Evolutionary conservation across 106 monocot genomes (phyloP).

Genomic region (Allium sativum): DNA sequence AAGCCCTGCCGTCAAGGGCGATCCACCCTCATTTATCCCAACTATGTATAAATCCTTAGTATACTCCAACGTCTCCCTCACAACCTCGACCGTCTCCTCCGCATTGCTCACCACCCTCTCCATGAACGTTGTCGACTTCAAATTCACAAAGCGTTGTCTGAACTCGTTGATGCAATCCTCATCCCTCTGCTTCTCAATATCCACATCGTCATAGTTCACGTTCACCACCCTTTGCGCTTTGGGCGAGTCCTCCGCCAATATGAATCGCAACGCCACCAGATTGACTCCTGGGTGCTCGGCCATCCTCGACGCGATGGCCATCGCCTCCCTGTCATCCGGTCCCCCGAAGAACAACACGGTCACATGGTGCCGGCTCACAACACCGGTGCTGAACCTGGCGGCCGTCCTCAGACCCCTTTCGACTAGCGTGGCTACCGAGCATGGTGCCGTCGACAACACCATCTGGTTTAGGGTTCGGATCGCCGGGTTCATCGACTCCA

Average conservation of each 20-base stretch:
- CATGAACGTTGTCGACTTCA: conserved; percentile 15
- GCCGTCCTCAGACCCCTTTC: conserved; percentile 33
- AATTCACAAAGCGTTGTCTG: conserved; percentile 7
- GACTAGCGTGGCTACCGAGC: conserved; percentile 65
- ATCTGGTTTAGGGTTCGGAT: conserved; percentile 48
- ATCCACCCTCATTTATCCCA: conserved; percentile 10
- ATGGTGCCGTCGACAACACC: conserved; percentile 33
- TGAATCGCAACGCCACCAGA: conserved; percentile 8
- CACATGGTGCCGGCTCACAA: background rate
- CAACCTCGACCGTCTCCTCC: conserved; percentile 32
- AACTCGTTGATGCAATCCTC: conserved; percentile 32
- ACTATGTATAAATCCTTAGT: conserved; percentile 28
- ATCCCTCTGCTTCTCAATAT: conserved; percentile 16
- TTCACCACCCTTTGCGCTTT: background rate
- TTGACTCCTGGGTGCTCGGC: conserved; percentile 4
- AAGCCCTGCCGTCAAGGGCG: conserved; percentile 28
- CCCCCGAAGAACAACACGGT: conserved; percentile 16
- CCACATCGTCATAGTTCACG: background rate
- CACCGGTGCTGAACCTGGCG: background rate
- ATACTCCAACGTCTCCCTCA: conserved; percentile 10
- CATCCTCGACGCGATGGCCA: conserved; percentile 11
- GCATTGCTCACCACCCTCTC: conserved; percentile 21
- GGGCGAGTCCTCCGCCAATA: background rate
- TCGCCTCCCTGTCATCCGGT: conserved; percentile 17
- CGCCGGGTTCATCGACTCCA: conserved; percentile 50